These are phyloP conservation scores for Ceratocystiopsis brevicomis DNA, from an alignment of 2,329 filamentous ascomycete species.

Conservation along the genomic window DNA sequence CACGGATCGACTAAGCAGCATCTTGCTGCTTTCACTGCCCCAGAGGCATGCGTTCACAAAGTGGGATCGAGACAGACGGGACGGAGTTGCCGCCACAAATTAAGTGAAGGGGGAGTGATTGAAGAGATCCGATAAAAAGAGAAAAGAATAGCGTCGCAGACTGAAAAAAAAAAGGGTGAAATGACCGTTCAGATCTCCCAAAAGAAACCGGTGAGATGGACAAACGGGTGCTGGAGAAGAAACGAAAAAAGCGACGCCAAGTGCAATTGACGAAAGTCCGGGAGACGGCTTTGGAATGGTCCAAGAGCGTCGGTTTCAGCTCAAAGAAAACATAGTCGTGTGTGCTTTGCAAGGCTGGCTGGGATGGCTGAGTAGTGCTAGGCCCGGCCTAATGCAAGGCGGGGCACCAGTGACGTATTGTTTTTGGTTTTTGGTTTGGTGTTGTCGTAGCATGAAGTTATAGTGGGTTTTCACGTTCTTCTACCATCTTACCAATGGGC, in stretches of 20 bases:
- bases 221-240: background rate
- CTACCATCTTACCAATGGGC: too few species aligned
- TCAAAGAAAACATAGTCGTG: too few species aligned
- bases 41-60: slow-evolving; percentile 5
- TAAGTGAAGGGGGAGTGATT: background rate
- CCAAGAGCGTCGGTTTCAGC: too few species aligned
- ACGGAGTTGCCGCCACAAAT: background rate
- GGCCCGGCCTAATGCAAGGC: background rate
- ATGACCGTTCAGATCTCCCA: background rate
- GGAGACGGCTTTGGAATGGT: too few species aligned
- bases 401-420: slow-evolving; percentile 8
- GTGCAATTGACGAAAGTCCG: too few species aligned
- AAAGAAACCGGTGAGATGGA: background rate
- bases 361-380: slow-evolving; percentile 5
- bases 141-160: background rate
- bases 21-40: slow-evolving; percentile 16
- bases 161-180: background rate
- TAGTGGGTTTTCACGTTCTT: too few species aligned
- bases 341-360: background rate
- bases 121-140: background rate
- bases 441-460: too few species aligned
- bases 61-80: background rate
- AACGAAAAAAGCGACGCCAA: too few species aligned
- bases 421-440: background rate
- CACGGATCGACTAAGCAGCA: slow-evolving; percentile 31